phyloP scores from a whole-genome alignment of 2,329 filamentous ascomycete species.

The Phialocephala subalpina region DNA sequence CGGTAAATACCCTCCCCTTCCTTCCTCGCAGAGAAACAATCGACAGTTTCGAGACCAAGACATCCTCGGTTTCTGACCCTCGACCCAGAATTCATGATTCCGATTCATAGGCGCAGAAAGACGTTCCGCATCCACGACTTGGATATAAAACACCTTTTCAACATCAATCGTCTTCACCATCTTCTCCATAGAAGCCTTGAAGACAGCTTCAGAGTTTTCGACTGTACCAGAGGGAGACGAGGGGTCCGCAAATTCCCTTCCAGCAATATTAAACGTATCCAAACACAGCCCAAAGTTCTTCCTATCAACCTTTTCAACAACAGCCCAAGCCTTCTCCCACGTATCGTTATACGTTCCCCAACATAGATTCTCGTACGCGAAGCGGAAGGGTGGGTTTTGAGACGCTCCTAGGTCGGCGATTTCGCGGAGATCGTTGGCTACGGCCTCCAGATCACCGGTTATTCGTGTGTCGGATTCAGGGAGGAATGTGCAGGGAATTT shows the following conservation, averaged over 20 bases:
- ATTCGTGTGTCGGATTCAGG: conserved; percentile 37
- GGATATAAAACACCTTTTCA: conserved; percentile 71
- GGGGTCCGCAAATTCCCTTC: conserved; percentile 77
- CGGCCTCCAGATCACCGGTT: conserved; percentile 60
- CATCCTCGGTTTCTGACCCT: conserved; percentile 70
- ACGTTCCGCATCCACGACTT: conserved; percentile 77
- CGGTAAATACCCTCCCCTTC: conserved; percentile 68
- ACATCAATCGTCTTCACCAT: conserved; percentile 38
- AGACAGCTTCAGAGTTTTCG: conserved; percentile 47
- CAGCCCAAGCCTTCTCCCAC: conserved; percentile 77
- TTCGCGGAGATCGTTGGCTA: conserved; percentile 68
- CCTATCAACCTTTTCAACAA: conserved; percentile 70
- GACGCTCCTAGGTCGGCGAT: conserved; percentile 72
- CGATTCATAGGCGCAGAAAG: conserved; percentile 63
- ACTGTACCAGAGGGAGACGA: no score
- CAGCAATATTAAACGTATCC: conserved; percentile 82
- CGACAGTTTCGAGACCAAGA: conserved; percentile 81
- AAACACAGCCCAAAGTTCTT: conserved; percentile 80
- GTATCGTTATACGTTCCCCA: conserved; percentile 76
- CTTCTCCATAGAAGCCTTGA: conserved; percentile 48
- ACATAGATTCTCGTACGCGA: conserved; percentile 77
- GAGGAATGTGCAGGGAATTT: conserved; percentile 74
- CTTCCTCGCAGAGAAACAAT: conserved; percentile 56
- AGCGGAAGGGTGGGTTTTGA: conserved; percentile 64
- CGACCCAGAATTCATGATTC: conserved; percentile 65